Base-by-base conservation (phyloP, 2,329 filamentous ascomycete genomes). In the Calonectria hongkongensis region DNA sequence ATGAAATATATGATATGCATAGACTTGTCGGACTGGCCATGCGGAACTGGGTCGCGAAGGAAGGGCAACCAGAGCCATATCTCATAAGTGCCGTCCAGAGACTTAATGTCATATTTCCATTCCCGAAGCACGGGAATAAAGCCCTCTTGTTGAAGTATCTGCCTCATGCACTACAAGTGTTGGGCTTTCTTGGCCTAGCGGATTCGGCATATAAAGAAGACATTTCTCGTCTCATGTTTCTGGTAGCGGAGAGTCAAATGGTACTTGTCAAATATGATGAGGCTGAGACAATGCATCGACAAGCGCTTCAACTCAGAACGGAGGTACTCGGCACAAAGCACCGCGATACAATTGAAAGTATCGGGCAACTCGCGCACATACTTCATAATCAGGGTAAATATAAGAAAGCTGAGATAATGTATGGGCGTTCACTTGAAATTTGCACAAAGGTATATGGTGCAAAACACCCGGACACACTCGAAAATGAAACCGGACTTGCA, bases 1-100 rank as follows among this genome's bases (percentile, higher is more conserved):
- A 36, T 36, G 13, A 66, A 70, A 9, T 4, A 27, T 1, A 41
- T 69, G 81, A 82, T 63, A 82, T 84, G 8, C 81, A 84, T 45
- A 77, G 82, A 13, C 76, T 84, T 13, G 80, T 84, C 25, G 79
- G 74, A 36, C 33, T 83, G n/a, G 76, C 78, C 6, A 81, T 78
- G 70, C 74, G 72, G 21, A 83, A 79, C 48, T 83, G 78, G 80
- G 54, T 84, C 1, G 63, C 69, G 0, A 36, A 74, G 13, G 71
- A 77, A 64, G 70, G 64, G 45, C 30, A 69, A 48, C 27, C 12
- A n/a, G n/a, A 51, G 54, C 12, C 39, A 48, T 69, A 30, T 43
- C 56, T 56, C 47, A 51, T 39, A 10, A 45, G 27, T 18, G 74
- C 73, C 9, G 27, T 78, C 21, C 36, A 67, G 28, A 62, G 63